These are phyloP conservation scores for Penicillium cataractarum DNA, from an alignment of 495 filamentous ascomycete genomes.

Conservation along the genomic window DNA sequence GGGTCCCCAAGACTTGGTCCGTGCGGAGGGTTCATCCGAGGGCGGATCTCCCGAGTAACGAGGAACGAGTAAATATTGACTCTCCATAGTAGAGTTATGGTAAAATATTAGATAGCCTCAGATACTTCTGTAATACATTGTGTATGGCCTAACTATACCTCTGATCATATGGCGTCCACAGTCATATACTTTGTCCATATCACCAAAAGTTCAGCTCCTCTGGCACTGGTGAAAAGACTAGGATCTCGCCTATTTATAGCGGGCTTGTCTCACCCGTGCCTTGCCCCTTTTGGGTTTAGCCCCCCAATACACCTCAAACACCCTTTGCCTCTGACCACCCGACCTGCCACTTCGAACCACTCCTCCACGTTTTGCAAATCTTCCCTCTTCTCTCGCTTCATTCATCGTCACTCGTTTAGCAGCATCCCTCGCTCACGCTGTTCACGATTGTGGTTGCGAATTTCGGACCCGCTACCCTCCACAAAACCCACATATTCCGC, in stretches of 20 bases:
- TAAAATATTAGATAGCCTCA: background rate
- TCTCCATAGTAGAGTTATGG: background rate
- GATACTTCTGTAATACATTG: background rate
- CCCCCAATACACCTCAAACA: slow-evolving; percentile 27
- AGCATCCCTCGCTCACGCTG: slow-evolving; percentile 4
- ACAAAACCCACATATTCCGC: slow-evolving; percentile 17
- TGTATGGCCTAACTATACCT: background rate
- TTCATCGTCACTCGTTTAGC: slow-evolving; percentile 22
- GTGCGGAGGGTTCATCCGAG: background rate
- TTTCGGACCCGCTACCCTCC: background rate
- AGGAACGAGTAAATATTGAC: slow-evolving; percentile 3
- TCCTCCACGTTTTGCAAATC: background rate
- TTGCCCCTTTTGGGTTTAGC: slow-evolving; percentile 30
- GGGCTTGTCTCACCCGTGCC: slow-evolving; percentile 31
- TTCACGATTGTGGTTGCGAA: slow-evolving; percentile 10
- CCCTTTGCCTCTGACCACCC: slow-evolving; percentile 10
- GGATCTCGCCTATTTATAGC: slow-evolving; percentile 31
- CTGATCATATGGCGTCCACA: background rate
- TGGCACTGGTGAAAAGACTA: background rate
- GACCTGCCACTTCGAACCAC: background rate
- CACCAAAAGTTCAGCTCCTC: background rate
- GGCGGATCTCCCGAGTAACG: background rate
- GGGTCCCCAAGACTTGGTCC: background rate
- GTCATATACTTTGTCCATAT: background rate
- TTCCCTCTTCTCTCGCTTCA: slow-evolving; percentile 6